Evolutionary conservation across 176 grass and related monocot genomes (phyloP).

Genomic region (Cenchrus fungigraminus): DNA sequence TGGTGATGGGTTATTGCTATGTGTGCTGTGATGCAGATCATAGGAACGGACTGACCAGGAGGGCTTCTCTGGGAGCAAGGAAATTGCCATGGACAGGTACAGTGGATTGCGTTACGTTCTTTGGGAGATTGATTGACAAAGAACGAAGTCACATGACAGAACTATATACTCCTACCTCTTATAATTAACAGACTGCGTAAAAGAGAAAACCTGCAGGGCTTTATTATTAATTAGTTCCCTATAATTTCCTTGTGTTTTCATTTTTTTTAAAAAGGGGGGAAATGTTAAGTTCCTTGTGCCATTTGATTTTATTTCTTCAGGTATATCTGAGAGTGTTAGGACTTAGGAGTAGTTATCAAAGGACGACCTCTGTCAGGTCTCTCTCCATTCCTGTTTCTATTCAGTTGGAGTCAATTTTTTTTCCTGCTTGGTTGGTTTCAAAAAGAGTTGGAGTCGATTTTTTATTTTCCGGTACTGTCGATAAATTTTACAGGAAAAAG

Average conservation of each 20-base stretch:
- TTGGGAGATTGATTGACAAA: not conserved
- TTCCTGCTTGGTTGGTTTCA: too few relatives aligned
- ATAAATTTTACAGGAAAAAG: not conserved
- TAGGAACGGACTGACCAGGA: not conserved
- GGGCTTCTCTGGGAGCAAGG: not conserved
- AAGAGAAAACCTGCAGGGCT: not conserved
- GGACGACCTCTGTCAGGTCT: too few relatives aligned
- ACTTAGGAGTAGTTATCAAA: not conserved
- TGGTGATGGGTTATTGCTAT: not conserved
- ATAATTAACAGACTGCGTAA: not conserved
- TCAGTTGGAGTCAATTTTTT: not conserved
- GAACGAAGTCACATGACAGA: not conserved
- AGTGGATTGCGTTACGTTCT: not conserved
- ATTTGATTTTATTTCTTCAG: not conserved
- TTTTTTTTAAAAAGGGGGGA: too few relatives aligned
- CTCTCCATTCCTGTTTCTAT: not conserved
- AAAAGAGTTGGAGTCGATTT: not conserved
- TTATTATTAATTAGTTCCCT: too few relatives aligned
- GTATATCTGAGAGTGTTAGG: not conserved
- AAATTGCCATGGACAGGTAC: conserved; percentile 36
- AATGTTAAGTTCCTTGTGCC: not conserved
- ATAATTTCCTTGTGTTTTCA: too few relatives aligned
- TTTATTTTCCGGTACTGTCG: not conserved
- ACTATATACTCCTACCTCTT: not conserved
- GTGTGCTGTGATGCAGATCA: conserved; percentile 29